Evolutionary conservation across 2,329 filamentous ascomycete species (phyloP), one percentile per base, ranked within the genome.

Genomic region (Aotearoamyces nothofagi): DNA sequence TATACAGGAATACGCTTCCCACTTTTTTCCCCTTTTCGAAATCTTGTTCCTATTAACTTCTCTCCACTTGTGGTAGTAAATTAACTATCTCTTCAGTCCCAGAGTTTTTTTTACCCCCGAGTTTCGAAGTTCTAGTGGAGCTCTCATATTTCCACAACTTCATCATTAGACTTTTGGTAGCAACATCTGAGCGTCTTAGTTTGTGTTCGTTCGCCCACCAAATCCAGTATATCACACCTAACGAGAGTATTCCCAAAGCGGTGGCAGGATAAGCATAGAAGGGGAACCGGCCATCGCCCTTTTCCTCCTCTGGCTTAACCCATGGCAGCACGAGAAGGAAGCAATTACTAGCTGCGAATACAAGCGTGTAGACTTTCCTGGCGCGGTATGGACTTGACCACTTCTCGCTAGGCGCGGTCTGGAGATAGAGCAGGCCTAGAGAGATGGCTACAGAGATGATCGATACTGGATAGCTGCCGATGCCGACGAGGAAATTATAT

Each of bases 401-500:
- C 4, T 39, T 36, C 36, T 53, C 45, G 8, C 28, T 27, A 12
- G 42, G 44, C 4, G 37, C 39, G 13, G 17, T 19, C 22, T 51
- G 51, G 10, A 56, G 44, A 29, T 52, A 46, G 1, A 53, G 34
- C 11, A 55, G 43, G 4, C 52, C 52, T 2, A 39, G 33, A 5
- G 49, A 47, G 22, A 55, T 44, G 27, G 49, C 41, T 10, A 53
- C 49, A 17, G 43, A 43, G 29, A 55, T 45, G 9, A 52, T 38
- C 2, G 47, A 51, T n/a, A 53, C 51, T 0, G 52, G 52, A 28
- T 55, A 55, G 5, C 50, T 49, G 22, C 50, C 51, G 5, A 55
- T 46, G 29, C 54, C 48, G 23, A 54, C 50, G 9, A 54, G 43
- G 41, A 55, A 54, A 38, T 51, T 50, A 41, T 53, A 55, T 15